A percentile compares a stretch with the other conserved stretches of the same genome.
phyloP scores from a whole-genome alignment of 1,284 basidiomycete species.

The Sphaerobolus stellatus region DNA sequence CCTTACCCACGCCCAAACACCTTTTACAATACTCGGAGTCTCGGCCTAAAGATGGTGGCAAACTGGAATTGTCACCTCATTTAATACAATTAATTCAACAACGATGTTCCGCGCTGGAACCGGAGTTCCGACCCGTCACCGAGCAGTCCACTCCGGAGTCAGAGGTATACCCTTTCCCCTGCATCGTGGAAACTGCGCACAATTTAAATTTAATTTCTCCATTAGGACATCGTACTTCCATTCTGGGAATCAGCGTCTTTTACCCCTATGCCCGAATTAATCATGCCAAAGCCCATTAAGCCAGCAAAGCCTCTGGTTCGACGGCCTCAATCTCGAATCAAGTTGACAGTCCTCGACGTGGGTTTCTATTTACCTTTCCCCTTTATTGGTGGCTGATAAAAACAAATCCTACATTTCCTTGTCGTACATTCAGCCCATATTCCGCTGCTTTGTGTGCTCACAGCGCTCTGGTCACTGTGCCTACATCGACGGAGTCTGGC shows the following conservation, averaged over 20 bases:
- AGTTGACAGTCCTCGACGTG: neutral
- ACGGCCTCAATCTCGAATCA: neutral
- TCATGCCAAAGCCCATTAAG: too few relatives aligned
- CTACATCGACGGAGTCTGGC: neutral
- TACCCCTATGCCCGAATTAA: too few relatives aligned
- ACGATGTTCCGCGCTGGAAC: too few relatives aligned
- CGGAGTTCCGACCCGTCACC: too few relatives aligned
- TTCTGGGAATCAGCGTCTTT: too few relatives aligned
- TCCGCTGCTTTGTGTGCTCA: slow-evolving; percentile 4
- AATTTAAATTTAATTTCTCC: too few relatives aligned
- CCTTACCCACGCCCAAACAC: slow-evolving; percentile 2
- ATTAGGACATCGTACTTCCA: too few relatives aligned
- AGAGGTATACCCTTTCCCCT: too few relatives aligned
- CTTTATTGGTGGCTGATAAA: neutral
- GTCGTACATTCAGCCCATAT: neutral
- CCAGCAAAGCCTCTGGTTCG: neutral
- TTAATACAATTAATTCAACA: neutral
- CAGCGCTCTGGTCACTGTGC: slow-evolving; percentile 1
- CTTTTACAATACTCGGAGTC: neutral
- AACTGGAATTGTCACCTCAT: slow-evolving; percentile 2
- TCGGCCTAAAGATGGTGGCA: neutral
- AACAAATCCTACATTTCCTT: neutral
- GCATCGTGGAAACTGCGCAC: too few relatives aligned
- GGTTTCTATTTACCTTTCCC: neutral
- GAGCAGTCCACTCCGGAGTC: too few relatives aligned